Conservation (phyloP, 495 filamentous ascomycete genomes). For the Lindgomyces ingoldianus region DNA sequence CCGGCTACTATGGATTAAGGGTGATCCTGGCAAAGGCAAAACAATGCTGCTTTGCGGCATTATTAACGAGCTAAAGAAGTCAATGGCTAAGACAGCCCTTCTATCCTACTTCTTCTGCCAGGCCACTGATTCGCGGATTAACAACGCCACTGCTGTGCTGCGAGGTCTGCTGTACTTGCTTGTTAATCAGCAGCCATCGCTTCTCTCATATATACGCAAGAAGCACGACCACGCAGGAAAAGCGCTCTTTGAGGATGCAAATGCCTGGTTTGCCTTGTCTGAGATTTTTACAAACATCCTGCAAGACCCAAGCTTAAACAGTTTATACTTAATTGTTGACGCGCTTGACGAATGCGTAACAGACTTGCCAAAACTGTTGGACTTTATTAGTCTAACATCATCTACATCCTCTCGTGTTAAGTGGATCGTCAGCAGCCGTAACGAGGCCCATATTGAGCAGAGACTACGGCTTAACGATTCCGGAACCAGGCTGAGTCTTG, state of each 20-base stretch:
- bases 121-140: conserved; percentile 41
- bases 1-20: neutral
- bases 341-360: too few relatives aligned
- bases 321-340: too few relatives aligned
- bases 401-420: conserved; percentile 38
- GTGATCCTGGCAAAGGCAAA: conserved; percentile 5
- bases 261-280: conserved; percentile 40
- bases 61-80: conserved; percentile 38
- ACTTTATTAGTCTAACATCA: conserved; percentile 38
- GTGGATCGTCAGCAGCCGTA: conserved; percentile 46
- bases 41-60: conserved; percentile 43
- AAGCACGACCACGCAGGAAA: too few relatives aligned
- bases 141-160: conserved; percentile 47
- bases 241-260: conserved; percentile 45
- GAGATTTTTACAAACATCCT: conserved; percentile 44
- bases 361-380: conserved; percentile 37
- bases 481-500: too few relatives aligned
- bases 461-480: conserved; percentile 25
- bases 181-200: conserved; percentile 41
- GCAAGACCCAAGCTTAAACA: conserved; percentile 31
- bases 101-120: too few relatives aligned
- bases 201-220: conserved; percentile 42
- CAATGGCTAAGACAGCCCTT: neutral
- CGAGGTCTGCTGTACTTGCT: conserved; percentile 49
- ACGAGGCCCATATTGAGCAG: conserved; percentile 43